Evolutionary conservation across 345 rosid species (phyloP), one percentile per base, ranked within the genome.

Genomic region (Gossypium raimondii): DNA sequence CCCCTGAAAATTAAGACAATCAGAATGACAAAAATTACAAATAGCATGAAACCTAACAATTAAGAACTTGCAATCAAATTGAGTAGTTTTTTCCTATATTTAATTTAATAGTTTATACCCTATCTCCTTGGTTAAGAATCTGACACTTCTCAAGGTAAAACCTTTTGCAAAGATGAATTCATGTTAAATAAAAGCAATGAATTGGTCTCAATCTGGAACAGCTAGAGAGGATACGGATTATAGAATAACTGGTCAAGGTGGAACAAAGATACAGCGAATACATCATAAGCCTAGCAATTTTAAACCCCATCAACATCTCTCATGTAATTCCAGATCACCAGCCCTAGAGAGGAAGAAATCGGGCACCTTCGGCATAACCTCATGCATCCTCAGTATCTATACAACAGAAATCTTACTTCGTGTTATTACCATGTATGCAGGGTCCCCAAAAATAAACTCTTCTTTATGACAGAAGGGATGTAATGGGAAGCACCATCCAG

Each of bases 1-100:
- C 14, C 79, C 82, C 87, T 84, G 81, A 79, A 58, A 57, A 68
- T 47, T 16, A 16, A 44, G 25, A 38, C 41, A 18, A 22, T 7
- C 45, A 57, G 67, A 29, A 11, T 43, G 62, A 60, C 58, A 25
- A 25, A 60, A 29, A 9, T 11, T 27, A 29, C 50, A 48, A 76
- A 18, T 3, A 17, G 22, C 29, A 59, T 41, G 57, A 25, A 53
- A 52, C 4, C 41, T 57, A 60, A 56, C 12, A 44, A 20, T 67
- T 44, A 48, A 4, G 11, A 47, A 47, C 41, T 14, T 50, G 3
- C 20, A 65, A 13, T 20, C 27, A 12, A 45, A 44, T 13, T 25
- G 16, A 22, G 11, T 25, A 17, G 43, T 24, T 48, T 24, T 22
- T 48, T 44, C 48, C 3, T n/a, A 41, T 17, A 64, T 64, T 41